Evolutionary conservation across 1,284 basidiomycete genomes (phyloP), one percentile per base, ranked within the genome.

Genomic region (Ceratorhiza oryzae-sativae): DNA sequence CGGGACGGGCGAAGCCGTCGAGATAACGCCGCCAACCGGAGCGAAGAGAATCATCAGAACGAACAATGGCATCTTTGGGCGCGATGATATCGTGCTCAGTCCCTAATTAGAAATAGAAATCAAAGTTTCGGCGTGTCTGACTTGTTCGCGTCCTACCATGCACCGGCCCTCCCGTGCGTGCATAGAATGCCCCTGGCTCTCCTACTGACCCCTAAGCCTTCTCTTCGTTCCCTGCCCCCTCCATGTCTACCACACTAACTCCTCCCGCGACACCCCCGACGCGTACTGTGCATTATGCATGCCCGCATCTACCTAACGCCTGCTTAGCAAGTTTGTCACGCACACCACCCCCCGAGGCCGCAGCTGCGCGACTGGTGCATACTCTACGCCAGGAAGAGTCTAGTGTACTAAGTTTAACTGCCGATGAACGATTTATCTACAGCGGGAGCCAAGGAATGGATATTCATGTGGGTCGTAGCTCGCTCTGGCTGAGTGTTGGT

Each of bases 381-480:
- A 87, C 89, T 3, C 83, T 93, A n/a, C 84, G 87, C 73, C 87
- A 91, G 78, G 82, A 85, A 62, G 83, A 84, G 55, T 88, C 84
- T 76, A 92, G 91, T 12, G 88, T 95, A 1, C 83, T 95, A 45
- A 89, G 91, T 78, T 81, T 96, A 5, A 90, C 89, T 20, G 88
- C 91, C 1, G 89, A 91, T 77, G 85, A 86, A 3, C 79, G 83
- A 4, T 86, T 91, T 77, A 91, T 97, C 67, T 97, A 91, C 78
- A 92, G 90, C 51, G 94, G 94, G 0, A 92, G 89, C 76, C 94
- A 96, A 78, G 88, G 86, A 68, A 84, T 87, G 71, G 87, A 91
- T 77, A 94, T 88, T 71, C 89, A 88, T 63, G 92, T 93, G 76
- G 78, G 84, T 39, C 80, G 76, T 71, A 36, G 20, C 75, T 58